These are phyloP conservation scores for Trichomonascus vanleenenianus DNA, from an alignment of 805 yeast genomes.

Conservation along the genomic window DNA sequence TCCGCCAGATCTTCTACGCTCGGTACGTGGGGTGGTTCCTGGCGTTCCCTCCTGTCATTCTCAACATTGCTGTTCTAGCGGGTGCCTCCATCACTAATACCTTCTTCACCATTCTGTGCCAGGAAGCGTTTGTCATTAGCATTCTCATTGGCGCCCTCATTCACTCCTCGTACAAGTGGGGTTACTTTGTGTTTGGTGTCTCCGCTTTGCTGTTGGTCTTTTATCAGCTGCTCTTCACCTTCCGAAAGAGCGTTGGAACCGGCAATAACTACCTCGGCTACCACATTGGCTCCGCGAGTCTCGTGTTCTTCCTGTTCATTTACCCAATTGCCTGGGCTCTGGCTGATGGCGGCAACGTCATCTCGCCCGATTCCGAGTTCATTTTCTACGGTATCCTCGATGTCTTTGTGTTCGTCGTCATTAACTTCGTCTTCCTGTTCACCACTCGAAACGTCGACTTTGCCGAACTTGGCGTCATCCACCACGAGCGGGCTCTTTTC, in stretches of 20 bases:
- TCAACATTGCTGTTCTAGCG: conserved; percentile 28
- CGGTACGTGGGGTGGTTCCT: conserved; percentile 53
- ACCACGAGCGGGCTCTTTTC: conserved; percentile 15
- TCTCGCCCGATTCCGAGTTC: conserved; percentile 51
- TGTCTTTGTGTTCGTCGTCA: conserved; percentile 34
- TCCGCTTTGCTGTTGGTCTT: conserved; percentile 32
- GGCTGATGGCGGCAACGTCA: conserved; percentile 56
- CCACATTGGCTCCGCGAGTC: conserved; percentile 8
- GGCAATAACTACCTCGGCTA: not conserved
- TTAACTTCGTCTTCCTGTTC: conserved; percentile 18
- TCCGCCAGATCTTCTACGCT: conserved; percentile 49
- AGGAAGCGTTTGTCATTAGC: conserved; percentile 44
- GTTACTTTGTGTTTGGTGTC: conserved; percentile 52
- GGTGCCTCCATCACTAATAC: conserved; percentile 28
- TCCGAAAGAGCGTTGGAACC: conserved; percentile 7
- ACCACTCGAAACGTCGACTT: conserved; percentile 17
- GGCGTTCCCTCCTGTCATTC: conserved; percentile 40
- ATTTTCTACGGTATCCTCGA: conserved; percentile 55
- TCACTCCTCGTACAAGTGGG: conserved; percentile 56
- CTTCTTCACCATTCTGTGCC: conserved; percentile 29
- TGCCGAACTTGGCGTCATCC: conserved; percentile 17
- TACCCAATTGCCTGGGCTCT: conserved; percentile 48
- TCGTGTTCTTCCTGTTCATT: conserved; percentile 37
- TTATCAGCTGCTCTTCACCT: conserved; percentile 18
- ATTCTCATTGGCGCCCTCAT: conserved; percentile 51